Evolutionary conservation across 306 rosid species (phyloP).

Genomic region (Abrus precatorius): DNA sequence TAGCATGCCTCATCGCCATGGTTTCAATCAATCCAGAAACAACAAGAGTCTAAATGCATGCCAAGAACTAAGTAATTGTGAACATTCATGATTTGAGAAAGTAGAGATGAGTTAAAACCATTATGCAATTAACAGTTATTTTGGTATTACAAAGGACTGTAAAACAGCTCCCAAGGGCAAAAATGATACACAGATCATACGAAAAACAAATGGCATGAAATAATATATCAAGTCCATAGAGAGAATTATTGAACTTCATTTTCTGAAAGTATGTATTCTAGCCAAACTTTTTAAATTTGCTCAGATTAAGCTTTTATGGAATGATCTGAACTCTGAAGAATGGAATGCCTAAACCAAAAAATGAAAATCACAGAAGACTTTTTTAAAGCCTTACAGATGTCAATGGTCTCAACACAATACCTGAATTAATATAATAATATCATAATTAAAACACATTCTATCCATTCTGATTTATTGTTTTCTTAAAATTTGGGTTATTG

Average conservation of each 20-base stretch:
- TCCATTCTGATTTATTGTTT: not conserved
- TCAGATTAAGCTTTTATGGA: constrained; percentile 2
- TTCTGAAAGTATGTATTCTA: not conserved
- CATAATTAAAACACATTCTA: constrained; percentile 5
- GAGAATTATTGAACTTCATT: constrained; percentile 7
- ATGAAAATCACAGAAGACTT: not conserved
- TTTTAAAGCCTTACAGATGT: not conserved
- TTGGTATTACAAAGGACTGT: not conserved
- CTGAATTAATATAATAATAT: not conserved
- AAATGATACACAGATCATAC: not conserved
- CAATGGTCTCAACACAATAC: not conserved
- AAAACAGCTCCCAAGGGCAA: constrained; percentile 4
- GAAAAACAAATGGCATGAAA: constrained; percentile 1
- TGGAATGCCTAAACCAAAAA: not conserved
- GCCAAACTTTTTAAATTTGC: constrained; percentile 18
- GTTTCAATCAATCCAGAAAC: constrained; percentile 26
- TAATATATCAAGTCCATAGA: not conserved
- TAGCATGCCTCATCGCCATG: not conserved
- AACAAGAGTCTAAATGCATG: constrained; percentile 18
- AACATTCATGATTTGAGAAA: constrained; percentile 13
- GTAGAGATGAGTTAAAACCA: not conserved
- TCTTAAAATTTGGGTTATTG: constrained; percentile 1
- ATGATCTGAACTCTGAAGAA: not conserved
- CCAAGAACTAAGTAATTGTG: not conserved
- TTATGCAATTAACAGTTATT: constrained; percentile 1